Percentiles rank a stretch among this genome's conserved stretches.
Evolutionary conservation across 2,329 filamentous ascomycete genomes (phyloP).

Genomic region (Aspergillus hortae): DNA sequence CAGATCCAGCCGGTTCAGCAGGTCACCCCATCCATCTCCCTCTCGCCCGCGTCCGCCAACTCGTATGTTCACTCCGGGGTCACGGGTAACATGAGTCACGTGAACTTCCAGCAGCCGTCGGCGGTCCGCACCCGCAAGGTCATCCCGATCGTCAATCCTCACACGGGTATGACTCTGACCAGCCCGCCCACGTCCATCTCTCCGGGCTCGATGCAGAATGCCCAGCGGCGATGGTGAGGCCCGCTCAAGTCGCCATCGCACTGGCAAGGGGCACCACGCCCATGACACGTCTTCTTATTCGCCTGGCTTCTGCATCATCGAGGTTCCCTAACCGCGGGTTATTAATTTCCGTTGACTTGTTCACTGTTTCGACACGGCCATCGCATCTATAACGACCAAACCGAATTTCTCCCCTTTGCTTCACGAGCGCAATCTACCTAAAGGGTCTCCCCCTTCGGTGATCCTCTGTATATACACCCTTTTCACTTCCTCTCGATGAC

Average conservation of each 20-base stretch:
- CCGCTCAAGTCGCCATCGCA: constrained; percentile 20
- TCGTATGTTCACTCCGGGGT: constrained; percentile 62
- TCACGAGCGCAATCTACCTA: constrained; percentile 10
- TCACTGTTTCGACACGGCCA: constrained; percentile 29
- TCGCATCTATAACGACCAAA: constrained; percentile 23
- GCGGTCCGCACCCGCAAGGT: constrained; percentile 88
- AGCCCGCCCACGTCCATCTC: constrained; percentile 77
- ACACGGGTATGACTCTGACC: constrained; percentile 80
- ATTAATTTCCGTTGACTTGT: constrained; percentile 29
- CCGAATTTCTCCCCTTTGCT: constrained; percentile 18
- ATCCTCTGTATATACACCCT: constrained; percentile 32
- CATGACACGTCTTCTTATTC: constrained; percentile 31
- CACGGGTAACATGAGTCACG: constrained; percentile 62
- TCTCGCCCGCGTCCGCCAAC: constrained; percentile 59
- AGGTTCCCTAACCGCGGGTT: constrained; percentile 32
- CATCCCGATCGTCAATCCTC: constrained; percentile 96
- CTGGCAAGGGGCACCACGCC: constrained; percentile 20
- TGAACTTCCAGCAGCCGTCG: constrained; percentile 88
- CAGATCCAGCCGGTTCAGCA: constrained; percentile 69
- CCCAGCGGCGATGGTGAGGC: constrained; percentile 41
- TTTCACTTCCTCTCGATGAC: constrained; percentile 26
- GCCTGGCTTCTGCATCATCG: constrained; percentile 36
- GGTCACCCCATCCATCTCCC: constrained; percentile 67
- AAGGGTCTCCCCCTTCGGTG: constrained; percentile 26
- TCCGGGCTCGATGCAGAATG: constrained; percentile 59